Conservation (phyloP, 2,329 filamentous ascomycete species). For the Chaetomium sp. region DNA sequence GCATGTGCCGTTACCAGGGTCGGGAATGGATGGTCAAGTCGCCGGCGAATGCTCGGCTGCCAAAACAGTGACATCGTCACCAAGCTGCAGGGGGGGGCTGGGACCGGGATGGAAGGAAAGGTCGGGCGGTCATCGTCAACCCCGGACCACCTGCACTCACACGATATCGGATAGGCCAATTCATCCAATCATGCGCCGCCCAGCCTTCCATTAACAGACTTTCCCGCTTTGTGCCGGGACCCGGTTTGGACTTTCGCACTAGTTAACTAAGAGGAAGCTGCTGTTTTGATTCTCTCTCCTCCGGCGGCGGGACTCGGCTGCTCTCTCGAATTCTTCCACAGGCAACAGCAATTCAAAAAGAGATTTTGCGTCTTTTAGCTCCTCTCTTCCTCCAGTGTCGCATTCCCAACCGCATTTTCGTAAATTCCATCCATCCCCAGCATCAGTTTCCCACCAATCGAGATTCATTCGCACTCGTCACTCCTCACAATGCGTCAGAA, state of each 20-base stretch:
- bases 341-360: constrained; percentile 6
- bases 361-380: neutral
- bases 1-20: neutral
- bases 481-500: constrained; percentile 47
- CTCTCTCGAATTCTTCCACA: constrained; percentile 4
- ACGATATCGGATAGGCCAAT: constrained; percentile 8
- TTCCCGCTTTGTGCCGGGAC: constrained; percentile 13
- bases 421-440: constrained; percentile 12
- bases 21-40: too few relatives aligned
- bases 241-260: neutral
- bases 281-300: constrained; percentile 11
- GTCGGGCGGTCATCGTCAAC: neutral
- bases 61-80: constrained; percentile 4
- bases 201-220: constrained; percentile 3
- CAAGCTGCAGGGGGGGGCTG: neutral
- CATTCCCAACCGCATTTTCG: constrained; percentile 11
- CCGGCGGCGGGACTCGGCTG: neutral
- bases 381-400: neutral
- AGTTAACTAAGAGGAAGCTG: neutral
- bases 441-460: constrained; percentile 9
- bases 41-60: constrained; percentile 9
- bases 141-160: neutral
- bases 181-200: constrained; percentile 15
- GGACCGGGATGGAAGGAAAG: neutral
- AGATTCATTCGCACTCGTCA: constrained; percentile 29